Evolutionary conservation across 345 rosid genomes (phyloP).

Genomic region (Ceriops zippeliana): DNA sequence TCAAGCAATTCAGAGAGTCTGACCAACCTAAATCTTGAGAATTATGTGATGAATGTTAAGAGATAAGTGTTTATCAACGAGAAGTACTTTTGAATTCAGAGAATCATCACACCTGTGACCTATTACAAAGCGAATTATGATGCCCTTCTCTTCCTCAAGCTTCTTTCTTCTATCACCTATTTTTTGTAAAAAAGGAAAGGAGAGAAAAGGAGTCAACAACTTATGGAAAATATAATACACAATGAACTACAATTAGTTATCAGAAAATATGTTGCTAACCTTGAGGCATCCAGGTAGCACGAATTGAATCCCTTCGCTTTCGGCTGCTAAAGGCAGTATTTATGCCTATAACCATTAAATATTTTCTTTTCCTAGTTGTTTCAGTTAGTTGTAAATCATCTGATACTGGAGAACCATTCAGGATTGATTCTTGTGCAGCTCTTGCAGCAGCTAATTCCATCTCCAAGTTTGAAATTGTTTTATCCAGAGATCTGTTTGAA

Average conservation of each 20-base stretch:
- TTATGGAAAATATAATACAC: background rate
- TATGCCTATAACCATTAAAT: conserved; percentile 84
- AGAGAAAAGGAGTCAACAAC: background rate
- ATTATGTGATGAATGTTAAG: background rate
- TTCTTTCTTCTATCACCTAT: conserved; percentile 79
- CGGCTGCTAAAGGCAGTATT: conserved; percentile 97
- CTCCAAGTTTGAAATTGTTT: conserved; percentile 73
- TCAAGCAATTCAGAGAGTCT: background rate
- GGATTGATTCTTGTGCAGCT: conserved; percentile 76
- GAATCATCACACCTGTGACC: conserved; percentile 72
- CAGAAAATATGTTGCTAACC: conserved; percentile 38
- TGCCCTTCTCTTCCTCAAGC: conserved; percentile 98
- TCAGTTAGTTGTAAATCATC: conserved; percentile 48
- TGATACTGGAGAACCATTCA: conserved; percentile 74
- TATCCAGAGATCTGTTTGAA: conserved; percentile 58
- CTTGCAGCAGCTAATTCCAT: conserved; percentile 84
- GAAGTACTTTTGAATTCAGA: conserved; percentile 7
- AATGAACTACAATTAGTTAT: background rate
- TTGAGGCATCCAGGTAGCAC: conserved; percentile 97
- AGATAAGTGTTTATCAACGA: background rate
- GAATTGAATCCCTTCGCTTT: conserved; percentile 90
- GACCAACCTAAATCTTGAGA: background rate
- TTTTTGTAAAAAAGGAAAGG: conserved; percentile 1
- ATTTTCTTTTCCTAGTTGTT: conserved; percentile 54
- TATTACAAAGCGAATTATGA: conserved; percentile 87